phyloP scores from a whole-genome alignment of 2,329 filamentous ascomycete species.

The Hypoxylon sp. region DNA sequence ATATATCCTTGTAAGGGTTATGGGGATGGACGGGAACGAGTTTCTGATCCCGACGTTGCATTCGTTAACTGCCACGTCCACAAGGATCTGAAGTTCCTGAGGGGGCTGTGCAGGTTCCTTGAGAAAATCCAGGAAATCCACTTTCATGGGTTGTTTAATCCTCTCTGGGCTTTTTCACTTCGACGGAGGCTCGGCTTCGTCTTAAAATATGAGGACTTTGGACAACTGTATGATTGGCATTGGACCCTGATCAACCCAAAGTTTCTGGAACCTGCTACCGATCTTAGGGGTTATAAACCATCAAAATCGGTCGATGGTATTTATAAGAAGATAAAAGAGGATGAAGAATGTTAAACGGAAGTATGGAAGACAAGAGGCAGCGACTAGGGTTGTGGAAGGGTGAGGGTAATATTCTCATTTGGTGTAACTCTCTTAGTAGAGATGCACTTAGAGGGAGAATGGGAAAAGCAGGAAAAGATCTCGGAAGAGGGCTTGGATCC shows the following conservation, averaged over 20 bases:
- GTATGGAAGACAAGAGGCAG: not conserved
- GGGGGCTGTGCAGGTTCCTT: not conserved
- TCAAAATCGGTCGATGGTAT: not conserved
- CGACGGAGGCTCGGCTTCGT: conserved; percentile 14
- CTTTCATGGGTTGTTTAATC: not conserved
- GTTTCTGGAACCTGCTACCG: not conserved
- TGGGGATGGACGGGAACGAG: no score
- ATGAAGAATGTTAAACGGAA: not conserved
- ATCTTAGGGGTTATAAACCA: not conserved
- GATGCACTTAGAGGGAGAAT: no score
- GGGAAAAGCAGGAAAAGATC: no score
- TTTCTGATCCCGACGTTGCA: no score
- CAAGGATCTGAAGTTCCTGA: conserved; percentile 5
- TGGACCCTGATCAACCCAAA: conserved; percentile 21
- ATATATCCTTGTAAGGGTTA: not conserved
- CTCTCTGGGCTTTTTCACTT: conserved; percentile 13
- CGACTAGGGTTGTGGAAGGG: not conserved
- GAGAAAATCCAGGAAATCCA: not conserved
- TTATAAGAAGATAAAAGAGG: not conserved
- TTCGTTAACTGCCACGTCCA: not conserved
- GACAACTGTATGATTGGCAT: no score
- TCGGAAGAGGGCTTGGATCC: no score
- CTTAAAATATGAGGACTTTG: not conserved
- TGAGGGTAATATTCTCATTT: no score
- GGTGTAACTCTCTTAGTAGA: no score